Evolutionary conservation across 306 rosid species (phyloP).

Genomic region (Ormosia semicastrata): DNA sequence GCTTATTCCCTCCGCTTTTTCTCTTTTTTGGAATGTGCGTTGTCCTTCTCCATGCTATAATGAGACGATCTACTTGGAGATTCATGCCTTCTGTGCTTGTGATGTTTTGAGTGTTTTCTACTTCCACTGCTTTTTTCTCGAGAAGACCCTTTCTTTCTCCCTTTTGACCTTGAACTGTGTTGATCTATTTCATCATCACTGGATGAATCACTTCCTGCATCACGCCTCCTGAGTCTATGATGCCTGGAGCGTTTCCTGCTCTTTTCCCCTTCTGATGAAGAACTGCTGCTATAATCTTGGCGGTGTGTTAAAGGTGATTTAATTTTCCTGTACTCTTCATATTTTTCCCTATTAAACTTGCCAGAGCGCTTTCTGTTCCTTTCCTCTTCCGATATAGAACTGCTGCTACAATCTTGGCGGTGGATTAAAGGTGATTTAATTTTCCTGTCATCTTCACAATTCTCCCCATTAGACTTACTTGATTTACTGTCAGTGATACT

Average conservation of each 20-base stretch:
- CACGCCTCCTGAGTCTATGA: conserved; percentile 47
- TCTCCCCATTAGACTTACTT: conserved; percentile 30
- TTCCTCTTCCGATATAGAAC: conserved; percentile 66
- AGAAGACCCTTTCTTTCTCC: conserved; percentile 57
- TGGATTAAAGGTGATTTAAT: conserved; percentile 30
- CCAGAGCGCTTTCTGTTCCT: conserved; percentile 57
- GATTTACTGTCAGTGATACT: conserved; percentile 33
- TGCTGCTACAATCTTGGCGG: conserved; percentile 36
- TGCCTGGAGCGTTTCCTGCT: conserved; percentile 59
- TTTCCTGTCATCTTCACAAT: conserved; percentile 43
- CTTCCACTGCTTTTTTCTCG: conserved; percentile 60
- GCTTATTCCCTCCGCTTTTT: conserved; percentile 51
- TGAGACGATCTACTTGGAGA: conserved; percentile 54
- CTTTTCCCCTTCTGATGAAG: conserved; percentile 63
- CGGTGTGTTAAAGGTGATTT: conserved; percentile 34
- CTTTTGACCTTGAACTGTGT: conserved; percentile 56
- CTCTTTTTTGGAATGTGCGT: conserved; percentile 49
- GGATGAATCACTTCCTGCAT: conserved; percentile 57
- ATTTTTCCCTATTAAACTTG: conserved; percentile 29
- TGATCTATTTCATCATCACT: conserved; percentile 50
- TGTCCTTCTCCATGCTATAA: conserved; percentile 43
- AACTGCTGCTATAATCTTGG: conserved; percentile 43
- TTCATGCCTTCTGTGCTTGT: conserved; percentile 51
- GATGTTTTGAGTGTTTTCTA: conserved; percentile 65
- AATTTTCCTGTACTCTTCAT: conserved; percentile 36